phyloP scores from a whole-genome alignment of 192 early-diverging fungal genomes.

The Gryganskiella cystojenkinii region DNA sequence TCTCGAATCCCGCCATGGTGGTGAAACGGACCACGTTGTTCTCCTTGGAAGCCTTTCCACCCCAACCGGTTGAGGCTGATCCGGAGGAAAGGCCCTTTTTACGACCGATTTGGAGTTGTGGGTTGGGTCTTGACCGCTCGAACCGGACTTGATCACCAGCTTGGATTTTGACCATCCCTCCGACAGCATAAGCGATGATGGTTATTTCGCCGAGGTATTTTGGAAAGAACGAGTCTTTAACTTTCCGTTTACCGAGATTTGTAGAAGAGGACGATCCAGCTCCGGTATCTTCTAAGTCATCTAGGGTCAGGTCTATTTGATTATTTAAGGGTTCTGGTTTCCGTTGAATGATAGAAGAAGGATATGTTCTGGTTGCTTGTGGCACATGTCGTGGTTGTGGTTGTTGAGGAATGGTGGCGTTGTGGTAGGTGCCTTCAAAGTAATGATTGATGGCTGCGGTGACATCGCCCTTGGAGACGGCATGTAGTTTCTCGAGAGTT shows the following conservation, averaged over 20 bases:
- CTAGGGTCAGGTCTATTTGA: not conserved
- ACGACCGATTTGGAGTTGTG: slow-evolving; percentile 19
- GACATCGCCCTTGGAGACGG: slow-evolving; percentile 48
- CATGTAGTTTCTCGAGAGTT: slow-evolving; percentile 46
- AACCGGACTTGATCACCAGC: slow-evolving; percentile 53
- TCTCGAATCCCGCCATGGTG: slow-evolving; percentile 46
- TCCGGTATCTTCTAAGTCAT: slow-evolving; percentile 27
- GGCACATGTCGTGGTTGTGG: too few species aligned
- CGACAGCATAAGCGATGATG: slow-evolving; percentile 56
- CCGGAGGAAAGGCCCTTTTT: slow-evolving; percentile 33
- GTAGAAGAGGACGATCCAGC: too few species aligned
- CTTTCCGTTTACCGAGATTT: slow-evolving; percentile 19
- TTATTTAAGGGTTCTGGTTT: not conserved
- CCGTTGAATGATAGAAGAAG: not conserved
- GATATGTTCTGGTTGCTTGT: not conserved
- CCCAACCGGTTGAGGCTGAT: slow-evolving; percentile 26
- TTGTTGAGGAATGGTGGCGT: slow-evolving; percentile 18
- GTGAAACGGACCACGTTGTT: slow-evolving; percentile 65
- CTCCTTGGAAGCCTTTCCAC: slow-evolving; percentile 17
- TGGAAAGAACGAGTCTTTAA: slow-evolving; percentile 16
- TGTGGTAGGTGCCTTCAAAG: slow-evolving; percentile 42
- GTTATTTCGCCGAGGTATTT: slow-evolving; percentile 35
- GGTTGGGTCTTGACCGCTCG: slow-evolving; percentile 36
- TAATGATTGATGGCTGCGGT: slow-evolving; percentile 56
- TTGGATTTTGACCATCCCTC: slow-evolving; percentile 46